Conservation (phyloP, 441 rosid species). For the Gossypium armourianum region DNA sequence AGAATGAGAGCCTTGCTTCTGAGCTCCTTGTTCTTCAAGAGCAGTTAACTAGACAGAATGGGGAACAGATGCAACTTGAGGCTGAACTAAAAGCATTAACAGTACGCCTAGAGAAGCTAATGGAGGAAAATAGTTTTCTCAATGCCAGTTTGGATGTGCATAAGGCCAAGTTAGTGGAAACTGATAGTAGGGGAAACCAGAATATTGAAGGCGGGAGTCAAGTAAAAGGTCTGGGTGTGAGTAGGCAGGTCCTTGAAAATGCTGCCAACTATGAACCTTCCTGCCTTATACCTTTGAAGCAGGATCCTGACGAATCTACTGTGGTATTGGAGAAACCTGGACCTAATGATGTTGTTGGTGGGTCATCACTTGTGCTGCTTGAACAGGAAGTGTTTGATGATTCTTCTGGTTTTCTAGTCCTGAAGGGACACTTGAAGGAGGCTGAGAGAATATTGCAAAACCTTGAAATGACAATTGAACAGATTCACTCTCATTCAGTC, state of each 20-base stretch:
- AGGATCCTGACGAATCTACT: slow-evolving; percentile 20
- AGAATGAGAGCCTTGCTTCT: slow-evolving; percentile 47
- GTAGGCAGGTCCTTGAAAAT: slow-evolving; percentile 19
- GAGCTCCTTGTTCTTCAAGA: slow-evolving; percentile 50
- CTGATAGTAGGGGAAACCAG: slow-evolving; percentile 25
- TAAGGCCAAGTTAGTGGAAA: slow-evolving; percentile 34
- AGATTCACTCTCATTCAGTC: slow-evolving; percentile 30
- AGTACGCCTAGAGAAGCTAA: slow-evolving; percentile 38
- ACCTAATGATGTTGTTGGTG: slow-evolving; percentile 15
- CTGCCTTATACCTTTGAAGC: slow-evolving; percentile 18
- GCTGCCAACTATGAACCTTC: slow-evolving; percentile 25
- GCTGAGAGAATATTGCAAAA: slow-evolving; percentile 41
- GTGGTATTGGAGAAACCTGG: slow-evolving; percentile 15
- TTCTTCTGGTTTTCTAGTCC: slow-evolving; percentile 33
- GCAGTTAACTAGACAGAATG: slow-evolving; percentile 39
- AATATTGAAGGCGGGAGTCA: slow-evolving; percentile 25
- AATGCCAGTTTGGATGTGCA: slow-evolving; percentile 34
- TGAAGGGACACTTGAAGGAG: slow-evolving; percentile 47
- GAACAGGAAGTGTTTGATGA: slow-evolving; percentile 32
- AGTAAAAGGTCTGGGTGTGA: slow-evolving; percentile 22
- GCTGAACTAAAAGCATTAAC: slow-evolving; percentile 39
- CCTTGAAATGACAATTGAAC: slow-evolving; percentile 57
- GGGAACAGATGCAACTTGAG: slow-evolving; percentile 32
- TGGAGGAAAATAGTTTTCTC: slow-evolving; percentile 45
- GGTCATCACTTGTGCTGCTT: slow-evolving; percentile 15